Evolutionary conservation across 768 basidiomycete genomes (phyloP).

Genomic region (Leucosporidium creatinivorum): DNA sequence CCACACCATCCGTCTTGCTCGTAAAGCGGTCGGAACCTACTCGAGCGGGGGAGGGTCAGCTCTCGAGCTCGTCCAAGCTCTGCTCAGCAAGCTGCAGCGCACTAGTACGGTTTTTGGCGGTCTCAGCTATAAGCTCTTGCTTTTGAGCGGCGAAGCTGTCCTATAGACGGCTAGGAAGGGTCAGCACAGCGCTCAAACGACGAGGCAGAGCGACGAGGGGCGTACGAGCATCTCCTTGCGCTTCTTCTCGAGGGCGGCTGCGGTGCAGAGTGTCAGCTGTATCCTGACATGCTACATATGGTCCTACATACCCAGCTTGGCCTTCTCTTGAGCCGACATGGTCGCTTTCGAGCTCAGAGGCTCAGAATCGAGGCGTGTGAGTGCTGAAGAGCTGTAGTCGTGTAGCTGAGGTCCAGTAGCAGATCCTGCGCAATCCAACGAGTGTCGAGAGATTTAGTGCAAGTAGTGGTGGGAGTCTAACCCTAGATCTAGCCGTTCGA

Average conservation of each 20-base stretch:
- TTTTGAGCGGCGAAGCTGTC: slow-evolving; percentile 31
- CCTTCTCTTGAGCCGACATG: background rate
- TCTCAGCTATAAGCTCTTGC: slow-evolving; percentile 13
- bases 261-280: too few relatives aligned
- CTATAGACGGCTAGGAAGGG: slow-evolving; percentile 1
- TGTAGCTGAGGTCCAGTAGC: background rate
- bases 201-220: background rate
- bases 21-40: slow-evolving; percentile 80
- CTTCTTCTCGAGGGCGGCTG: slow-evolving; percentile 31
- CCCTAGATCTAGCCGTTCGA: too few relatives aligned
- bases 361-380: background rate
- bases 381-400: background rate
- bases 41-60: too few relatives aligned
- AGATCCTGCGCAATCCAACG: background rate
- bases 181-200: background rate
- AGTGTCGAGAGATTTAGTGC: too few relatives aligned
- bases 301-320: background rate
- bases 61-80: too few relatives aligned
- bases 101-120: slow-evolving; percentile 22
- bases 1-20: slow-evolving; percentile 88
- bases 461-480: too few relatives aligned
- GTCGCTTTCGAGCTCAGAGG: background rate
- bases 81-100: background rate
- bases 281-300: too few relatives aligned
- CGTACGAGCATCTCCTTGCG: slow-evolving; percentile 32